Base-by-base conservation (phyloP, 176 grass and related monocot species). In the Eleusine indica region DNA sequence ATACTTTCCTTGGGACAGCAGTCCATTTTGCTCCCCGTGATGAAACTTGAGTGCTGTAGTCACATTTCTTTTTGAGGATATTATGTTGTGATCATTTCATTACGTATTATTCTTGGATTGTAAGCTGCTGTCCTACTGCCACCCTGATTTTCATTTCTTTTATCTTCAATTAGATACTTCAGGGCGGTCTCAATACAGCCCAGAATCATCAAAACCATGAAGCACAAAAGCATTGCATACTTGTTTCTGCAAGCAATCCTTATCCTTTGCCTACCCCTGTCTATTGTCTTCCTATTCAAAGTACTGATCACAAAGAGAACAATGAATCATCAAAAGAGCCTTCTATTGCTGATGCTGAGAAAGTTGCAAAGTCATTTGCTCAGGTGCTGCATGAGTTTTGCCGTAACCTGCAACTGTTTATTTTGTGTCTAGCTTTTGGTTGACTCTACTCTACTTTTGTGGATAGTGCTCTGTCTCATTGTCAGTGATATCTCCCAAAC, bases 231-330 rank as follows among this genome's bases (percentile, higher is more conserved):
- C 96, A 99, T 83, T 99, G 96, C 71, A 82, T 99, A 68, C 87
- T 99, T 79, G 86, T 93, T 84, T 86, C 91, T 89, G 96, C 96
- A 58, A 99, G 91, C 85, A 96, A 99, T 89, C 93, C 93, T 40
- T 90, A 94, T n/a, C 89, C 87, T 62, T 79, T 96, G 64, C 89
- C 96, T 51, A 96, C 91, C 47, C 93, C 93, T 83, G 91, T 94
- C 30, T 94, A 91, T 70, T 43, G 81, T 32, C 89, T 88, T 83
- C 68, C 80, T 84, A 42, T 74, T 80, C 83, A 86, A 88, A 84
- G 63, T 90, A 61, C 41, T 84, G 90, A 91, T 62, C 82, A 84
- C 66, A 90, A 87, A 74, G 91, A 91, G 74, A 97, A 86, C 52
- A 84, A 70, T 61, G 93, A 96, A 76, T 66, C 75, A 74, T 66